Conservation (phyloP, 495 filamentous ascomycete genomes). For the Monascus purpureus region DNA sequence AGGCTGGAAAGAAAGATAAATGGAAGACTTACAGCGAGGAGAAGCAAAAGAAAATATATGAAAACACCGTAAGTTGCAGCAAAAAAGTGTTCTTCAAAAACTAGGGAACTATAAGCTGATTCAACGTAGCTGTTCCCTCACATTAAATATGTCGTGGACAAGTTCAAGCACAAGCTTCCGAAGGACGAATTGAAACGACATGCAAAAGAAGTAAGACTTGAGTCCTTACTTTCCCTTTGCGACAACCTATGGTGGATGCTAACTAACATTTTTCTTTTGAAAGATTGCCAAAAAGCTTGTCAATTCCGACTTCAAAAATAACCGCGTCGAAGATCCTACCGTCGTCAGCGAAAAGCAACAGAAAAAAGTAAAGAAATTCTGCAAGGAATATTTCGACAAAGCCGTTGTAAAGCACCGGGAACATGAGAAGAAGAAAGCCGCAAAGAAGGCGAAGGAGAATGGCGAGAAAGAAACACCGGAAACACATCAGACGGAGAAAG, state of each 20-base stretch:
- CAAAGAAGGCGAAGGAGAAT: constrained; percentile 24
- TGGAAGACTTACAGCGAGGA: constrained; percentile 69
- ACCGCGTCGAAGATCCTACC: constrained; percentile 70
- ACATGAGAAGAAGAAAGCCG: constrained; percentile 50
- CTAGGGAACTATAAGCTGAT: constrained; percentile 6
- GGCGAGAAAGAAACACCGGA: constrained; percentile 16
- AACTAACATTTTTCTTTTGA: constrained; percentile 1
- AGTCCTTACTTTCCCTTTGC: too few species aligned
- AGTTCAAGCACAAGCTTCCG: constrained; percentile 70
- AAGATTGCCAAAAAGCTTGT: constrained; percentile 73
- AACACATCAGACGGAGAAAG: constrained; percentile 2
- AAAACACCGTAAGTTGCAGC: constrained; percentile 62
- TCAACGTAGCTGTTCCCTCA: constrained; percentile 58
- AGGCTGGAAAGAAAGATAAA: constrained; percentile 53
- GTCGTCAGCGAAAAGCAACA: constrained; percentile 64
- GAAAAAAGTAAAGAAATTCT: constrained; percentile 66
- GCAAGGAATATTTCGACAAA: constrained; percentile 75
- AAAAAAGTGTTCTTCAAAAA: too few species aligned
- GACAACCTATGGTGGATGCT: neutral
- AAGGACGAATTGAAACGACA: constrained; percentile 81
- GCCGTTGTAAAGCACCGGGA: constrained; percentile 60
- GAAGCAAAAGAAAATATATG: constrained; percentile 86
- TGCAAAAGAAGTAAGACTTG: constrained; percentile 54
- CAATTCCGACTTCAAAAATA: constrained; percentile 76
- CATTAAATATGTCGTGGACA: constrained; percentile 72